Evolutionary conservation across 164 flowering plant genomes (phyloP), one percentile per base, ranked within the genome.

Genomic region (Berberis vulgaris): DNA sequence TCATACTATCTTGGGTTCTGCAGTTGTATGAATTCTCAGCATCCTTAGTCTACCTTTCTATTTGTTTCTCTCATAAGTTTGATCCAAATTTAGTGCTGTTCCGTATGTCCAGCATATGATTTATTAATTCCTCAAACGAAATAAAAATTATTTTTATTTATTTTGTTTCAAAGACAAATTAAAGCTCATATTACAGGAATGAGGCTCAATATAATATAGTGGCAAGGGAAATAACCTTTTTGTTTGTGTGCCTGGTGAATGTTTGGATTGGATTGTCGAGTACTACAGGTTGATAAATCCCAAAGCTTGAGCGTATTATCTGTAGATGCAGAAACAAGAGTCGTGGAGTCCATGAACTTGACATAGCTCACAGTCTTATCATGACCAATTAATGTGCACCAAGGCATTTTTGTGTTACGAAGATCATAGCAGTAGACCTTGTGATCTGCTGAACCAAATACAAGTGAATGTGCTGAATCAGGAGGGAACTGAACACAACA

Each of bases 401-500:
- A 57, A 40, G 60, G 60, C 12, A 6, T 41, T 42, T 42, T 57
- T 5, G 60, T 57, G 43, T 57, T 57, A 11, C 60, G 60, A 41
- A 57, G 60, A 57, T 57, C 60, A 57, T 41, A 57, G 44, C 60
- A 57, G 41, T 57, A 57, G 45, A 42, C 41, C 45, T 57, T 57
- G 45, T 57, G 43, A 57, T 57, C 60, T 40, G 60, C 60, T 40
- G 60, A 57, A 57, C 60, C 60, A 39, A 57, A 57, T 41, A 42
- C 60, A 41, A 57, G 43, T 42, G 43, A 42, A 40, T 40, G 42
- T 8, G 60, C 43, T 1, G 45, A 57, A 42, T 57, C 4, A 4
- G 60, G 60, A 41, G 60, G 43, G 44, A 57, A 57, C 44, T 57
- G 60, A 57, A 57, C 60, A 57, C 60, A 57, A n/a, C 60, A 57